phyloP scores from a whole-genome alignment of 768 basidiomycete species.

The Mycena galericulata region DNA sequence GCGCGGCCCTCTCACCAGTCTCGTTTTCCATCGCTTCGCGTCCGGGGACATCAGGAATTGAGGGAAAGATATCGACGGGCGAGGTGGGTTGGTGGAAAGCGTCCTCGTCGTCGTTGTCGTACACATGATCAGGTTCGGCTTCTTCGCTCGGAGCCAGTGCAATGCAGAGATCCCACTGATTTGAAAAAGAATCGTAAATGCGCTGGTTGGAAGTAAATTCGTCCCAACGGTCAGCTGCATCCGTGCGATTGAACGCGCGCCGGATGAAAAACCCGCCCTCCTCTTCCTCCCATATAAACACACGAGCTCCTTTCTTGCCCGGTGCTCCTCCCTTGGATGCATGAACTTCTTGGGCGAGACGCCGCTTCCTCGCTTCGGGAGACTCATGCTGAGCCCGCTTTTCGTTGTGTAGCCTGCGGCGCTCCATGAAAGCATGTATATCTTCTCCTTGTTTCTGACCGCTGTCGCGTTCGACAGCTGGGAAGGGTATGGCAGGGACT shows the following conservation, averaged over 20 bases:
- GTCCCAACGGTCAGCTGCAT: constrained; percentile 25
- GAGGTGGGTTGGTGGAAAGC: constrained; percentile 16
- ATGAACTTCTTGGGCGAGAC: constrained; percentile 20
- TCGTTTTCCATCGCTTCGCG: constrained; percentile 15
- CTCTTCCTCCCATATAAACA: constrained; percentile 33
- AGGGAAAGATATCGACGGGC: constrained; percentile 8
- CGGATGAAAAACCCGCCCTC: constrained; percentile 29
- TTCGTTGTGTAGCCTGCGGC: constrained; percentile 24
- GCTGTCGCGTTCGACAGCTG: constrained; percentile 28
- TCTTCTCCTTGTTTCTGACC: constrained; percentile 27
- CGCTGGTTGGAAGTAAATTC: constrained; percentile 29
- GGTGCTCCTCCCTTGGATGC: constrained; percentile 20
- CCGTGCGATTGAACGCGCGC: constrained; percentile 13
- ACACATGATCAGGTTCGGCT: neutral
- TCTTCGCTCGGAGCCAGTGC: constrained; percentile 23
- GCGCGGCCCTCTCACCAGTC: constrained; percentile 22
- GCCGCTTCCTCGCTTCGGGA: neutral
- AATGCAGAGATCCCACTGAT: constrained; percentile 33
- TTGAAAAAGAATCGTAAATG: constrained; percentile 22
- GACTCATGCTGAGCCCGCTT: constrained; percentile 20
- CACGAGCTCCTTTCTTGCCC: constrained; percentile 25
- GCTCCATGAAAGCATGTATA: constrained; percentile 27
- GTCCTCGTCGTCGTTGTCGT: constrained; percentile 6
- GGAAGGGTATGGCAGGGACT: constrained; percentile 11
- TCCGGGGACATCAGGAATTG: constrained; percentile 29